phyloP scores from a whole-genome alignment of 768 basidiomycete genomes.

The Tubosaeta sp. region DNA sequence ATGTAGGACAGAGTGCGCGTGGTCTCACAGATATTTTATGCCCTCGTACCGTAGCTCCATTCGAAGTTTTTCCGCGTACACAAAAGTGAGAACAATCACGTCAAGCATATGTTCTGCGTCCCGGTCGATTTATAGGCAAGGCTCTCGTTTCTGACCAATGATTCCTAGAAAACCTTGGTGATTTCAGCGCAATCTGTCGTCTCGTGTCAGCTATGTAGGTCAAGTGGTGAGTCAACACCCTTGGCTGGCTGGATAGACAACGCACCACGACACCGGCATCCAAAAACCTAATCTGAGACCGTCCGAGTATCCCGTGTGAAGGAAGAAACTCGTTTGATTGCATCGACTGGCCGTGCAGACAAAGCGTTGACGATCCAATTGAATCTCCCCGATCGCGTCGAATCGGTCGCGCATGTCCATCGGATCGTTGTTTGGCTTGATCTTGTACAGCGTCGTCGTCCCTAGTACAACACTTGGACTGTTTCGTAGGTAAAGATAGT shows the following conservation, averaged over 20 bases:
- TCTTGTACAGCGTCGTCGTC: slow-evolving; percentile 24
- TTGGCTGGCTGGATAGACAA: too few species aligned
- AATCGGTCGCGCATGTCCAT: slow-evolving; percentile 29
- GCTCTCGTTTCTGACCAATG: slow-evolving; percentile 13
- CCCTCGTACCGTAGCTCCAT: slow-evolving; percentile 15
- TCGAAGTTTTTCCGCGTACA: slow-evolving; percentile 32
- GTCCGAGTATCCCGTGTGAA: slow-evolving; percentile 16
- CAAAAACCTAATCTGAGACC: slow-evolving; percentile 6
- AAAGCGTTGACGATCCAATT: slow-evolving; percentile 30
- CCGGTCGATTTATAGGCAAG: slow-evolving; percentile 18
- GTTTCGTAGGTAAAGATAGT: slow-evolving; percentile 20
- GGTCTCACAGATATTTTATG: slow-evolving; percentile 6
- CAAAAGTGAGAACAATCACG: slow-evolving; percentile 26
- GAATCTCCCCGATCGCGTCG: slow-evolving; percentile 30
- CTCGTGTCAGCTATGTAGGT: slow-evolving; percentile 15
- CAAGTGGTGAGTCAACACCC: too few species aligned
- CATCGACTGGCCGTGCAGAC: slow-evolving; percentile 25
- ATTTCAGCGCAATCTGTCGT: slow-evolving; percentile 13
- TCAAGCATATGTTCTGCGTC: slow-evolving; percentile 24
- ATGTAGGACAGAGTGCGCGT: not conserved
- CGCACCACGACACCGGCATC: slow-evolving; percentile 10
- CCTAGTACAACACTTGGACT: slow-evolving; percentile 27
- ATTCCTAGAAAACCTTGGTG: slow-evolving; percentile 18
- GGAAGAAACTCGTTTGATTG: slow-evolving; percentile 24
- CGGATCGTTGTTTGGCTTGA: slow-evolving; percentile 20